A percentile compares a stretch with the other conserved stretches of the same genome.
These are phyloP conservation scores for Phaseolus coccineus DNA, from an alignment of 331 rosid species.

Conservation along the genomic window DNA sequence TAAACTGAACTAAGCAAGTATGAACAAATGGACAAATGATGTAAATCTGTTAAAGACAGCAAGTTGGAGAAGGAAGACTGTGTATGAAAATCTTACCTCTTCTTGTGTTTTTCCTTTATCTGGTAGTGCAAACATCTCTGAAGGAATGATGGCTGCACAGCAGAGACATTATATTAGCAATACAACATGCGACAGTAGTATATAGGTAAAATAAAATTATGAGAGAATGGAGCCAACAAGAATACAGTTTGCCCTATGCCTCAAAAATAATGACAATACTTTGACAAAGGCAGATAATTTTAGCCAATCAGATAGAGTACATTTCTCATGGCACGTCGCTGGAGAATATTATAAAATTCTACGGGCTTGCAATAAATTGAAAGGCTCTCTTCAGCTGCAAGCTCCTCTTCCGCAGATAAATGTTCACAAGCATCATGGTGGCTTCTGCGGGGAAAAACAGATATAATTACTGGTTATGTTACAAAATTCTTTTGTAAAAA, in stretches of 20 bases:
- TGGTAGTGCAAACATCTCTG: slow-evolving; percentile 84
- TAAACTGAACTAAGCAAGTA: slow-evolving; percentile 20
- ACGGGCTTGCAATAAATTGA: slow-evolving; percentile 90
- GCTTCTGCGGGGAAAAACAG: slow-evolving; percentile 57
- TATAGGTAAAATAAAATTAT: neutral
- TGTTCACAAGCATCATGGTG: slow-evolving; percentile 72
- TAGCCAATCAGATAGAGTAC: slow-evolving; percentile 48
- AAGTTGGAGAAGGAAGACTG: slow-evolving; percentile 8
- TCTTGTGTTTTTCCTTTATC: slow-evolving; percentile 75
- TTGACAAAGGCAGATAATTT: slow-evolving; percentile 13
- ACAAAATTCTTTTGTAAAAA: slow-evolving; percentile 9
- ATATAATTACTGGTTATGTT: slow-evolving; percentile 6
- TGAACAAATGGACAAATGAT: neutral
- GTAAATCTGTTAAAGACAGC: slow-evolving; percentile 18
- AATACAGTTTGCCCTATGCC: slow-evolving; percentile 30
- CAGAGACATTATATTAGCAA: slow-evolving; percentile 31
- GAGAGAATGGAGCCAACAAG: slow-evolving; percentile 2
- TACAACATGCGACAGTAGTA: slow-evolving; percentile 9
- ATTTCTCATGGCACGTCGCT: slow-evolving; percentile 76
- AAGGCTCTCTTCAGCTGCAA: slow-evolving; percentile 86
- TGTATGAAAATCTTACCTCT: slow-evolving; percentile 57
- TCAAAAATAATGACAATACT: slow-evolving; percentile 15
- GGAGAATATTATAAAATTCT: slow-evolving; percentile 86
- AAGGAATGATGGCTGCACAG: slow-evolving; percentile 72
- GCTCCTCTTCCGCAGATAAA: slow-evolving; percentile 76